These are phyloP conservation scores for Auriscalpium orientale DNA, from an alignment of 768 basidiomycete genomes.

Conservation along the genomic window DNA sequence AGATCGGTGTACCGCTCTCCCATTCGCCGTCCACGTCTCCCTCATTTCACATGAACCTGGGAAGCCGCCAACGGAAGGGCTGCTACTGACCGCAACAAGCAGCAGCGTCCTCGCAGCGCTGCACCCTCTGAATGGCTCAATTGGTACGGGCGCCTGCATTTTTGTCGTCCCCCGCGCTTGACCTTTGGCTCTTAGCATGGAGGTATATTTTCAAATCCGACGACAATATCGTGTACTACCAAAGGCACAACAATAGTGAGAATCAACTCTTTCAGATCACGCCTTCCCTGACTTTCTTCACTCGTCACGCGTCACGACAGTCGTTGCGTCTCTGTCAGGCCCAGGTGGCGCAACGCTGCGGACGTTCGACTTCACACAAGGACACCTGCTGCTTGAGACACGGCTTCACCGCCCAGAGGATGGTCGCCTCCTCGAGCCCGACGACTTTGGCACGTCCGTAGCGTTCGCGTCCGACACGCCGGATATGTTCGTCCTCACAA, in stretches of 20 bases:
- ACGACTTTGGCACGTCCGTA: slow-evolving; percentile 48
- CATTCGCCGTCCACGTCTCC: slow-evolving; percentile 48
- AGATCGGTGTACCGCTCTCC: slow-evolving; percentile 65
- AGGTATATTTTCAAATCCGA: slow-evolving; percentile 64
- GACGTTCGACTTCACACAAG: slow-evolving; percentile 55
- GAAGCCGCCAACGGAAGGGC: slow-evolving; percentile 27
- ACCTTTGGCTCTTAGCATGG: slow-evolving; percentile 50
- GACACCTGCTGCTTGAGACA: slow-evolving; percentile 59
- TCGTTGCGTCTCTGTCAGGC: slow-evolving; percentile 68
- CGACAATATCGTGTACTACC: slow-evolving; percentile 63
- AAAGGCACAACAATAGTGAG: slow-evolving; percentile 50
- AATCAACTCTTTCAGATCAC: slow-evolving; percentile 1
- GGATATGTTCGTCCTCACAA: slow-evolving; percentile 45
- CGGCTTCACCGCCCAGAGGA: slow-evolving; percentile 41
- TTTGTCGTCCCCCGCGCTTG: neutral
- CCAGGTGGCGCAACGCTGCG: slow-evolving; percentile 63
- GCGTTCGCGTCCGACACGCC: slow-evolving; percentile 30
- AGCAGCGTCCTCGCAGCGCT: slow-evolving; percentile 78
- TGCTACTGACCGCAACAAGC: slow-evolving; percentile 58
- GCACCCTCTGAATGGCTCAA: slow-evolving; percentile 54
- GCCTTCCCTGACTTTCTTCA: slow-evolving; percentile 1
- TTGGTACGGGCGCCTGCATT: slow-evolving; percentile 43
- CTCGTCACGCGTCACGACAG: slow-evolving; percentile 28
- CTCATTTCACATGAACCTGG: slow-evolving; percentile 37
- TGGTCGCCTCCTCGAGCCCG: slow-evolving; percentile 44